These are phyloP conservation scores for Cercophora scortea DNA, from an alignment of 495 filamentous ascomycete species.

Conservation along the genomic window DNA sequence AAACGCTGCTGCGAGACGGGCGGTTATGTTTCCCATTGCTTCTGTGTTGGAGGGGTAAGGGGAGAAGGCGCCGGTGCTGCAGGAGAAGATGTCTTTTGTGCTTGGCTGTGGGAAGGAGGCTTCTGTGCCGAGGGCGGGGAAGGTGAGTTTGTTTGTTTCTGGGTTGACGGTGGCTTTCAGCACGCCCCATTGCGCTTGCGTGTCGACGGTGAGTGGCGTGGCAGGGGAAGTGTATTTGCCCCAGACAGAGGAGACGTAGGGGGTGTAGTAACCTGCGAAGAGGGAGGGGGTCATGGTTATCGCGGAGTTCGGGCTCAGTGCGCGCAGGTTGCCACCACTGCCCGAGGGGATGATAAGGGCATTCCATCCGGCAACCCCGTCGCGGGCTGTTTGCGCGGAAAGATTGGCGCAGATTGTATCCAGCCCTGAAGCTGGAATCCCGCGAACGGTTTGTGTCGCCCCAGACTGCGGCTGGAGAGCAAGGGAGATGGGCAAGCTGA, in stretches of 20 bases:
- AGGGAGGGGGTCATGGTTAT: conserved; percentile 34
- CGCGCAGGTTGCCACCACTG: conserved; percentile 44
- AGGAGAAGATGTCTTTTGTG: conserved; percentile 60
- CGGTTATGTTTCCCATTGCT: conserved; percentile 46
- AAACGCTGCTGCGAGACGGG: conserved; percentile 60
- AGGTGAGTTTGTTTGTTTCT: conserved; percentile 37
- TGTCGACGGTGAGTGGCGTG: conserved; percentile 49
- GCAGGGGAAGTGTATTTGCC: conserved; percentile 39
- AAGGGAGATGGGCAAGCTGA: conserved; percentile 57
- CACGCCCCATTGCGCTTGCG: conserved; percentile 44
- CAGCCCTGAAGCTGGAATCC: conserved; percentile 51
- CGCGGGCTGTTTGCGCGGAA: conserved; percentile 40
- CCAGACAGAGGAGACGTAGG: conserved; percentile 61
- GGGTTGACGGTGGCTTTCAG: conserved; percentile 42
- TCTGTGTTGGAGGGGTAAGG: conserved; percentile 28
- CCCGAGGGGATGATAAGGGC: conserved; percentile 45
- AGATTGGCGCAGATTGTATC: conserved; percentile 47
- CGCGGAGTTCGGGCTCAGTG: conserved; percentile 58
- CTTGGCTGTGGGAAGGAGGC: conserved; percentile 55
- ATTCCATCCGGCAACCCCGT: conserved; percentile 55
- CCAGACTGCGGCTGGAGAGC: conserved; percentile 46
- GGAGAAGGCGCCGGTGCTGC: conserved; percentile 62
- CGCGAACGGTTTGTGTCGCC: conserved; percentile 47
- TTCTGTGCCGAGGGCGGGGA: conserved; percentile 36
- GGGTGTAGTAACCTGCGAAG: conserved; percentile 55